Evolutionary conservation across 1,284 basidiomycete genomes (phyloP).

Genomic region (Leccinum fallax): DNA sequence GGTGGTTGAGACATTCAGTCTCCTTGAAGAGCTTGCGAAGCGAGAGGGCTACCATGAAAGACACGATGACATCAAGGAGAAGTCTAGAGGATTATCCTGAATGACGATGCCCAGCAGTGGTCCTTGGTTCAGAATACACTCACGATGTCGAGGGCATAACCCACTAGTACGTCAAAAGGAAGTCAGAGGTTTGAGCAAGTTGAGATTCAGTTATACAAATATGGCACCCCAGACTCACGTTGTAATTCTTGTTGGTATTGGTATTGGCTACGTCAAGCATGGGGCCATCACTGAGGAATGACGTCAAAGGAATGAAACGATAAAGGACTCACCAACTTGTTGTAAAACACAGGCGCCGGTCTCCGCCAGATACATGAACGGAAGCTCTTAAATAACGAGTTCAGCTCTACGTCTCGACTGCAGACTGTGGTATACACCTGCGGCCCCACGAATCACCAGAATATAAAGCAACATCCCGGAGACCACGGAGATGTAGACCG

Average conservation of each 20-base stretch:
- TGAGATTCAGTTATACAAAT: background rate
- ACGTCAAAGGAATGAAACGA: background rate
- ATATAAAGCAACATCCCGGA: background rate
- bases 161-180: background rate
- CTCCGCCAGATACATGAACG: background rate
- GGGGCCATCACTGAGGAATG: background rate
- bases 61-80: background rate
- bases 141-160: background rate
- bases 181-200: background rate
- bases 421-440: background rate
- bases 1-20: background rate
- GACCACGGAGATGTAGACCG: background rate
- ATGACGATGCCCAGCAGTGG: background rate
- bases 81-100: background rate
- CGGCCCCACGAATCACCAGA: background rate
- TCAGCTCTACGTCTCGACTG: background rate
- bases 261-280: background rate
- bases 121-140: background rate
- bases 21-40: background rate
- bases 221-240: background rate
- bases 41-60: background rate
- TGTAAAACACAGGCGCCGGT: background rate
- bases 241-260: background rate
- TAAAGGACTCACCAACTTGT: background rate
- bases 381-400: background rate